Percentiles rank a stretch among this genome's conserved stretches.
Conservation (phyloP, 2,329 filamentous ascomycete genomes). For the Fusarium sp. region DNA sequence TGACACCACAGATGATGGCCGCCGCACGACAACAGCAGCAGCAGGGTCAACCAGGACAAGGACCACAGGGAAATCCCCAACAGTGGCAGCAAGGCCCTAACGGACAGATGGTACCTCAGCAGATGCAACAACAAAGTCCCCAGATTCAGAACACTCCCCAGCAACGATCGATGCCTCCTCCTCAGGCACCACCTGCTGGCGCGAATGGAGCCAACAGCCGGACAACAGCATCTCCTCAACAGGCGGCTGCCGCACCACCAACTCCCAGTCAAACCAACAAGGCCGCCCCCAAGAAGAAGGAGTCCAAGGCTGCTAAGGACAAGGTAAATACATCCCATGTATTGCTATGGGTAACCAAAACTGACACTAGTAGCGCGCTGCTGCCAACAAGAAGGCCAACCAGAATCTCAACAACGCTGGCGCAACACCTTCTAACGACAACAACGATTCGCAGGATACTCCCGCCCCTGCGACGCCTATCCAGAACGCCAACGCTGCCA, state of each 20-base stretch:
- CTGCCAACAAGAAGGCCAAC: conserved; percentile 72
- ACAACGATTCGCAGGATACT: conserved; percentile 65
- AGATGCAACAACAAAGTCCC: conserved; percentile 55
- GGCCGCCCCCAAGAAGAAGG: conserved; percentile 82
- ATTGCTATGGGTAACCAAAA: background rate
- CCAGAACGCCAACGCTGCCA: conserved; percentile 51
- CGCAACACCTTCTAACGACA: conserved; percentile 69
- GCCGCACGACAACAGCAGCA: conserved; percentile 52
- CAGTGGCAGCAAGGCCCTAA: conserved; percentile 57
- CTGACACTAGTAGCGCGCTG: conserved; percentile 55
- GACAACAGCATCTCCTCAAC: conserved; percentile 70
- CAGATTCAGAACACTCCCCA: conserved; percentile 75
- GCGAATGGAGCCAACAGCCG: conserved; percentile 63
- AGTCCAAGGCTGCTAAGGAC: conserved; percentile 69
- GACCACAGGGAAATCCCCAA: conserved; percentile 49
- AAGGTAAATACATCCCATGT: conserved; percentile 68
- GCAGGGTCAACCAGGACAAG: conserved; percentile 51
- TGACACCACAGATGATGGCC: conserved; percentile 71
- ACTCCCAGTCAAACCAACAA: conserved; percentile 81
- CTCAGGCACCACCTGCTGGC: conserved; percentile 66
- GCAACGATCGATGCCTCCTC: conserved; percentile 76
- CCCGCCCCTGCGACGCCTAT: conserved; percentile 73
- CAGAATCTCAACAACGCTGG: conserved; percentile 60
- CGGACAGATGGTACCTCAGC: conserved; percentile 55
- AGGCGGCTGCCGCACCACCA: conserved; percentile 74